Percentiles rank a stretch among this genome's conserved stretches.
These are phyloP conservation scores for Metarhizium album DNA, from an alignment of 2,329 filamentous ascomycete genomes.

Conservation along the genomic window DNA sequence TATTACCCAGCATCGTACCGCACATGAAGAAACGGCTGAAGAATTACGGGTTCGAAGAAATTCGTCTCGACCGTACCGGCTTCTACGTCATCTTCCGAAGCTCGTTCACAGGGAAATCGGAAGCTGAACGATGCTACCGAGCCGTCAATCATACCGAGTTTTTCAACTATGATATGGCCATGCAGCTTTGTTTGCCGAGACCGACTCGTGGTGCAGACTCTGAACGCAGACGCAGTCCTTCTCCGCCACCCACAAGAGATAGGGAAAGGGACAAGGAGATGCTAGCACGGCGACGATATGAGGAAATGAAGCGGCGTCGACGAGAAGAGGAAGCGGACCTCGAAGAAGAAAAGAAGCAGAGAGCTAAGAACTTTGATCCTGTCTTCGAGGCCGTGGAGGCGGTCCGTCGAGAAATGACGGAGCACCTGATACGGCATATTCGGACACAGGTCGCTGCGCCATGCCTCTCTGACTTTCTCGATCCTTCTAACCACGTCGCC, in stretches of 20 bases:
- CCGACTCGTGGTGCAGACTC: conserved; percentile 14
- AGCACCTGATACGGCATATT: conserved; percentile 82
- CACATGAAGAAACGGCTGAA: conserved; percentile 88
- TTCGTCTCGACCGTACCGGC: conserved; percentile 73
- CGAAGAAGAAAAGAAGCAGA: conserved; percentile 80
- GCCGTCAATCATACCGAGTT: conserved; percentile 71
- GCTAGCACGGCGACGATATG: conserved; percentile 38
- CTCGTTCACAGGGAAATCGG: conserved; percentile 61
- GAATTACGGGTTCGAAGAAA: conserved; percentile 67
- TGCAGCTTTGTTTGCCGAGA: conserved; percentile 55
- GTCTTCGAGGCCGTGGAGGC: conserved; percentile 71
- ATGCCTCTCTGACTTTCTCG: conserved; percentile 67
- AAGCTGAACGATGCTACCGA: conserved; percentile 70
- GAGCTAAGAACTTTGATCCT: conserved; percentile 85
- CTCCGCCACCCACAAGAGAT: conserved; percentile 16
- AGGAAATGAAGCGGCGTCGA: conserved; percentile 53
- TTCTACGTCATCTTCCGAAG: conserved; percentile 91
- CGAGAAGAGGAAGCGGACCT: conserved; percentile 71
- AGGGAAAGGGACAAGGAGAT: conserved; percentile 10
- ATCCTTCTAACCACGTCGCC: conserved; percentile 68
- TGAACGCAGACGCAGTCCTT: conserved; percentile 23
- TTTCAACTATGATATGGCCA: conserved; percentile 85
- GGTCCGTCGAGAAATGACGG: conserved; percentile 68
- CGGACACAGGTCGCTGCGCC: conserved; percentile 79
- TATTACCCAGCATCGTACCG: conserved; percentile 71